A percentile compares a stretch with the other conserved stretches of the same genome.
These are phyloP conservation scores for Lentinula guzmanii DNA, from an alignment of 768 basidiomycete genomes.

Conservation along the genomic window DNA sequence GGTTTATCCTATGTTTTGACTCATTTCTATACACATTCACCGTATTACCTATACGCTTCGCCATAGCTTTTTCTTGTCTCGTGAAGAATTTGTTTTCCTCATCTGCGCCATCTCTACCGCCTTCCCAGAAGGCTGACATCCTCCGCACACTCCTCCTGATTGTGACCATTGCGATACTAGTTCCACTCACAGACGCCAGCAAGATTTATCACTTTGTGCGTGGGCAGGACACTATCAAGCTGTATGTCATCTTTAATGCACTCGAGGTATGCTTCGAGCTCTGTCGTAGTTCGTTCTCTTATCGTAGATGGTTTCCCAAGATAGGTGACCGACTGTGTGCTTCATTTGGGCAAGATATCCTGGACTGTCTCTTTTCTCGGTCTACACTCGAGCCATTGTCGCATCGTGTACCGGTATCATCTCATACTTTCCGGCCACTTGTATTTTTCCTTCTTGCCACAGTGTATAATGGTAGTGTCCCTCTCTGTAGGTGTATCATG, in stretches of 20 bases:
- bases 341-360: constrained; percentile 95
- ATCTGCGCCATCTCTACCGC: constrained; percentile 56
- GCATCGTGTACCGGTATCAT: constrained; percentile 51
- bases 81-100: constrained; percentile 42
- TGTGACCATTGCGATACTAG: constrained; percentile 66
- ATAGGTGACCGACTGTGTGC: constrained; percentile 93
- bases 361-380: constrained; percentile 93
- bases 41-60: constrained; percentile 86
- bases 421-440: constrained; percentile 70
- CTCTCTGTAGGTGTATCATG: neutral
- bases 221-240: constrained; percentile 96
- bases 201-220: constrained; percentile 98
- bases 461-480: constrained; percentile 68
- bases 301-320: constrained; percentile 30
- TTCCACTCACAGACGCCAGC: constrained; percentile 87
- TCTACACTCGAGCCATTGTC: constrained; percentile 79
- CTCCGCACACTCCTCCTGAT: constrained; percentile 74
- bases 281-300: neutral
- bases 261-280: constrained; percentile 67
- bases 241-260: constrained; percentile 98
- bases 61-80: constrained; percentile 56
- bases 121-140: constrained; percentile 90
- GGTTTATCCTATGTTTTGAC: constrained; percentile 90
- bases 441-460: constrained; percentile 80
- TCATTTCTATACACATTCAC: constrained; percentile 98